Percentiles rank a stretch among this genome's conserved stretches.
phyloP scores from a whole-genome alignment of 2,329 filamentous ascomycete species.

The Penicillium sp. region DNA sequence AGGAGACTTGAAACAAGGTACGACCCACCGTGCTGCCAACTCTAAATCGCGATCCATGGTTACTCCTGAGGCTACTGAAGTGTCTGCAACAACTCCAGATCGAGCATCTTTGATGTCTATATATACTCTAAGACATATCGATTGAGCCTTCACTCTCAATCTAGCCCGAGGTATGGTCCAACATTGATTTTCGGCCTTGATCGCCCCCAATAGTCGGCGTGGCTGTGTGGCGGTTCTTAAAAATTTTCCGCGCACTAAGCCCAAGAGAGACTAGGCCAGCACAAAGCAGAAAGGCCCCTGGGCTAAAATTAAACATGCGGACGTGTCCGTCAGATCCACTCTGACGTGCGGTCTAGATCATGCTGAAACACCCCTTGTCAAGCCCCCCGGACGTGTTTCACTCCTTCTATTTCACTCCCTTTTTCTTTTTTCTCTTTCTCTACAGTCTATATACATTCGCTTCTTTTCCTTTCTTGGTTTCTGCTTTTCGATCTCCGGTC shows the following conservation, averaged over 20 bases:
- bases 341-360: constrained; percentile 15
- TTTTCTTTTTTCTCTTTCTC: constrained; percentile 4
- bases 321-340: constrained; percentile 14
- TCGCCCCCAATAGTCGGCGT: not conserved
- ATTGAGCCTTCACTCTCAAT: too few species aligned
- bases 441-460: not conserved
- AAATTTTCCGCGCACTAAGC: not conserved
- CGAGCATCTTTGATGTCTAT: too few species aligned
- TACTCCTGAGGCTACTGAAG: too few species aligned
- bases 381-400: constrained; percentile 14
- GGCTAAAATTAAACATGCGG: constrained; percentile 12
- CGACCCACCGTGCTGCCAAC: too few species aligned
- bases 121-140: too few species aligned
- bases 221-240: not conserved
- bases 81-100: too few species aligned
- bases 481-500: not conserved
- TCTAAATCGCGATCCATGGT: too few species aligned
- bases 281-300: constrained; percentile 1
- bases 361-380: constrained; percentile 18
- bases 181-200: too few species aligned
- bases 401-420: constrained; percentile 8
- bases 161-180: too few species aligned
- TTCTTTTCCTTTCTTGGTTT: not conserved
- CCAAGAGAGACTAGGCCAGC: not conserved
- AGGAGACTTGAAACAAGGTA: too few species aligned